These are phyloP conservation scores for Phylloporus sp. DNA, from an alignment of 768 basidiomycete species.

Conservation along the genomic window DNA sequence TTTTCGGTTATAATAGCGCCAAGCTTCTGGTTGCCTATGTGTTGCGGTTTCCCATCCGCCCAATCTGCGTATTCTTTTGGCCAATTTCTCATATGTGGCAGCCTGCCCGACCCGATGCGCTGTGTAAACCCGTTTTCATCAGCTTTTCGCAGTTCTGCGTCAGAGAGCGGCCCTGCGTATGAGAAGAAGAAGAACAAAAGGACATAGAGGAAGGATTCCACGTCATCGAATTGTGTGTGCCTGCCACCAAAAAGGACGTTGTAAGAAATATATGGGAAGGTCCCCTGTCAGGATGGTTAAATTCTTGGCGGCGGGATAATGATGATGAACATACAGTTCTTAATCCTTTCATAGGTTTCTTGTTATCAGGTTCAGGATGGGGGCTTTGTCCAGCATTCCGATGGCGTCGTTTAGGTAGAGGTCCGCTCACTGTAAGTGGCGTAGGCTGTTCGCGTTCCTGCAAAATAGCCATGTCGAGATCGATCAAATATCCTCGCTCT, in stretches of 20 bases:
- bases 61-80: neutral
- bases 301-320: neutral
- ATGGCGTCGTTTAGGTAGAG: neutral
- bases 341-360: neutral
- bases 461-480: conserved; percentile 22
- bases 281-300: neutral
- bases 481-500: conserved; percentile 29
- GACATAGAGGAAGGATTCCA: conserved; percentile 18
- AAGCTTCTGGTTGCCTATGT: neutral
- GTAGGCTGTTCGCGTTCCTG: neutral
- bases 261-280: conserved; percentile 11
- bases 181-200: conserved; percentile 14
- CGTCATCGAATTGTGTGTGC: conserved; percentile 11
- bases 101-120: neutral
- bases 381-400: neutral
- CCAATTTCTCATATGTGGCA: conserved; percentile 3
- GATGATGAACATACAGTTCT: neutral
- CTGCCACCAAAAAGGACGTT: neutral
- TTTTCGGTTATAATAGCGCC: too few relatives aligned
- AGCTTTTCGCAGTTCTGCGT: neutral
- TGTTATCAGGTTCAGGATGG: neutral
- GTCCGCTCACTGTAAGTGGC: neutral
- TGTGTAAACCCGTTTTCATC: neutral
- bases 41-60: neutral
- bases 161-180: neutral